Base-by-base conservation (phyloP, 208 protist species). In the Vickermania ingenoplastis region DNA sequence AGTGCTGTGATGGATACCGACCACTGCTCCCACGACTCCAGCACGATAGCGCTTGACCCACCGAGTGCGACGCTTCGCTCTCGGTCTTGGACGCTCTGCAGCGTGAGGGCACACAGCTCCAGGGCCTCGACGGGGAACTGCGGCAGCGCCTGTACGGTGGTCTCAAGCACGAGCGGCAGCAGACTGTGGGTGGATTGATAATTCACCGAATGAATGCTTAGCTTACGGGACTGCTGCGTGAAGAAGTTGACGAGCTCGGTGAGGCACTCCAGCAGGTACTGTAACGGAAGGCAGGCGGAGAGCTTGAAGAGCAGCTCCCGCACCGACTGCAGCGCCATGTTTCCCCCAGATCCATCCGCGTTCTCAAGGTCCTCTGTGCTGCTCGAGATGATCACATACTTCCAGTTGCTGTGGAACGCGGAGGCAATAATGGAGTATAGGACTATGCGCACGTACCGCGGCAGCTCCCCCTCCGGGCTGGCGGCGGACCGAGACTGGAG, bases 321-420 rank as follows among this genome's bases (percentile, higher is more conserved):
- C n/a, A 54, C 53, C 41, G 63, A 52, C 0, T 57, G 41, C 2
- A 70, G 26, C 1, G 67, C 71, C 25, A 66, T 21, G 31, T 60
- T 31, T 48, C 21, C 31, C 3, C n/a, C 61, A 2, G 17, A 21
- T n/a, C n/a, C n/a, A 48, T 27, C 36, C 48, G 1, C 1, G 49
- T 31, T 31, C 29, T 23, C 53, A 1, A 21, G 26, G 21, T 22
- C 27, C 7, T 36, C 26, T 53, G 53, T 57, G 28, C 60, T 45
- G 2, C 41, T 31, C 1, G 69, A 75, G 36, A 87, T 72, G 31
- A 81, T 65, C 13, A 56, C 51, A 21, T 91, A 69, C 53, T 81
- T 79, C 83, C 83, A 94, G 65, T 91, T 90, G 57, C 74, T 73
- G 67, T 84, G 88, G 23, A 85, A 53, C 31, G 80, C 82, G 22